Evolutionary conservation across 2,329 filamentous ascomycete genomes (phyloP).

Genomic region (Cylindrodendrum hubeiense): DNA sequence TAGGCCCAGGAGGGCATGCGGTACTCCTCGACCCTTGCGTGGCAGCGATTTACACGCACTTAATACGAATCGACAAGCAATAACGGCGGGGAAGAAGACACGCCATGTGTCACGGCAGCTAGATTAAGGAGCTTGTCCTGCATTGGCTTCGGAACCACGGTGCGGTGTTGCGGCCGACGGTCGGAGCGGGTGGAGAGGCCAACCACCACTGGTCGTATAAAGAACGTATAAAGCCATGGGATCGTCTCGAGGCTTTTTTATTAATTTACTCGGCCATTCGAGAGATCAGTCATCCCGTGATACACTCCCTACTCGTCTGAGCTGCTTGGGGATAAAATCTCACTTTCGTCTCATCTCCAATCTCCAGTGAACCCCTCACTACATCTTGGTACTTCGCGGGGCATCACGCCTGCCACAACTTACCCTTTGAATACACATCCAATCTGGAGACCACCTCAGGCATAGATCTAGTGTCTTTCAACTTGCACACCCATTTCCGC

Average conservation of each 20-base stretch:
- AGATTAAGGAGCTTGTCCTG: constrained; percentile 13
- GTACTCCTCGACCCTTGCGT: not conserved
- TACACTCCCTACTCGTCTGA: not conserved
- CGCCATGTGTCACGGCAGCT: not conserved
- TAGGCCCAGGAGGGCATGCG: not conserved
- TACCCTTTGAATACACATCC: not conserved
- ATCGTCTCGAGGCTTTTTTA: not conserved
- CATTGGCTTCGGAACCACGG: constrained; percentile 35
- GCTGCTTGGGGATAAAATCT: not conserved
- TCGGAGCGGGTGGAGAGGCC: constrained; percentile 5
- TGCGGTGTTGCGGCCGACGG: constrained; percentile 33
- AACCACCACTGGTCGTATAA: not conserved
- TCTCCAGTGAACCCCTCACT: not conserved
- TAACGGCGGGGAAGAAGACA: constrained; percentile 2
- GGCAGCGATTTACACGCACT: constrained; percentile 6
- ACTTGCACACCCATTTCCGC: not conserved
- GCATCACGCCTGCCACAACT: not conserved
- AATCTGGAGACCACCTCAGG: not conserved
- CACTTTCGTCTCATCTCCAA: not conserved
- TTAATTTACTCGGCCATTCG: not conserved
- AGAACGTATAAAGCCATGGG: not conserved
- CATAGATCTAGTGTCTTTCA: not conserved
- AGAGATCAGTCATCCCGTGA: not conserved
- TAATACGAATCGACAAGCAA: constrained; percentile 2
- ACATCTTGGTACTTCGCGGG: not conserved